Conservation (phyloP, 202 grass and related monocot species). For the Schoenoplectus tabernaemontani region DNA sequence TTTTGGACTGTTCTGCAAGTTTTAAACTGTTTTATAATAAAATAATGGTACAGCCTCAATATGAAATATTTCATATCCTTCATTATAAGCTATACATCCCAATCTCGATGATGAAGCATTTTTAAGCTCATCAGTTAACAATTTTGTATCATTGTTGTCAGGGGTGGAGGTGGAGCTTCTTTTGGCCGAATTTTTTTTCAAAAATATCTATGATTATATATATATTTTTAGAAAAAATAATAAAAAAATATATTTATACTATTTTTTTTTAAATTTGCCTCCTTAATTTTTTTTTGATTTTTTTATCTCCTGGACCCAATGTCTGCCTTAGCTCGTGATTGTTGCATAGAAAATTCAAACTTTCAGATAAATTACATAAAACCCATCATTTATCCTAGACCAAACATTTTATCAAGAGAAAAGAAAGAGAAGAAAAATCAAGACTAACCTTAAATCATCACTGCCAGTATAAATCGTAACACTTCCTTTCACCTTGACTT, state of each 20-base stretch:
- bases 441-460: constrained; percentile 61
- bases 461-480: constrained; percentile 17
- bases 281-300: no score
- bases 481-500: background rate
- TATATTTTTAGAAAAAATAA: no score
- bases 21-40: background rate
- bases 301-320: no score
- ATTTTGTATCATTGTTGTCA: no score
- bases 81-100: background rate
- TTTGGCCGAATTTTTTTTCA: no score
- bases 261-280: no score
- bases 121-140: background rate
- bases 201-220: no score
- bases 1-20: background rate
- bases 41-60: background rate
- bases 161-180: no score
- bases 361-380: no score
- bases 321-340: no score
- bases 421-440: background rate
- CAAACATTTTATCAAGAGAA: background rate
- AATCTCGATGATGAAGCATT: background rate
- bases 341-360: no score
- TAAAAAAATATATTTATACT: no score
- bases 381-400: background rate
- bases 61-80: background rate